phyloP scores from a whole-genome alignment of 345 rosid genomes.

The Theobroma cacao region DNA sequence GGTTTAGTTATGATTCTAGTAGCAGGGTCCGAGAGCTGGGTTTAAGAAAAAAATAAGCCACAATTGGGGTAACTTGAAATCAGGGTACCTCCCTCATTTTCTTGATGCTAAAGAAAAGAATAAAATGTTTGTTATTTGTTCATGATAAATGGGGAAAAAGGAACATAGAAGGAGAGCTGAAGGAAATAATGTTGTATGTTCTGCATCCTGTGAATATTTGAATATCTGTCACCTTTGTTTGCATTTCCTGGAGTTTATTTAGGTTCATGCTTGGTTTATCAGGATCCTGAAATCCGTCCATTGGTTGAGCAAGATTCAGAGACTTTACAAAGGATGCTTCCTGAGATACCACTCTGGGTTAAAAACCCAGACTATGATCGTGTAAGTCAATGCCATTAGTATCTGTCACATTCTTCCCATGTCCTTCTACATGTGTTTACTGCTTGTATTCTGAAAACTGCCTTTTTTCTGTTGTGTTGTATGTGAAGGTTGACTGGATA shows the following conservation, averaged over 20 bases:
- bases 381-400: slow-evolving; percentile 42
- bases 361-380: slow-evolving; percentile 93
- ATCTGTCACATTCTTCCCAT: slow-evolving; percentile 3
- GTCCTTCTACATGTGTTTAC: not conserved
- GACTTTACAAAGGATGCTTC: slow-evolving; percentile 74
- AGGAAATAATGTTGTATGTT: not conserved
- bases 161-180: not conserved
- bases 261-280: slow-evolving; percentile 13
- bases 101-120: not conserved
- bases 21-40: not conserved
- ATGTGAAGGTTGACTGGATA: slow-evolving; percentile 74
- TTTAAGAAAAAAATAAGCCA: not conserved
- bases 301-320: slow-evolving; percentile 74
- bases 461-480: not conserved
- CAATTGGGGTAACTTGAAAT: not conserved
- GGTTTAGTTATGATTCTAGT: not conserved
- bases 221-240: not conserved
- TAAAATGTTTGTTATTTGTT: not conserved
- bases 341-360: slow-evolving; percentile 94
- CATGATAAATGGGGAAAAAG: not conserved
- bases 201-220: not conserved
- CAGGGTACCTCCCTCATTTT: not conserved
- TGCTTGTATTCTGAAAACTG: slow-evolving; percentile 6
- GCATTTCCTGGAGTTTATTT: not conserved
- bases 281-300: slow-evolving; percentile 76